Evolutionary conservation across 805 yeast species (phyloP).

Genomic region (Candida maesae): DNA sequence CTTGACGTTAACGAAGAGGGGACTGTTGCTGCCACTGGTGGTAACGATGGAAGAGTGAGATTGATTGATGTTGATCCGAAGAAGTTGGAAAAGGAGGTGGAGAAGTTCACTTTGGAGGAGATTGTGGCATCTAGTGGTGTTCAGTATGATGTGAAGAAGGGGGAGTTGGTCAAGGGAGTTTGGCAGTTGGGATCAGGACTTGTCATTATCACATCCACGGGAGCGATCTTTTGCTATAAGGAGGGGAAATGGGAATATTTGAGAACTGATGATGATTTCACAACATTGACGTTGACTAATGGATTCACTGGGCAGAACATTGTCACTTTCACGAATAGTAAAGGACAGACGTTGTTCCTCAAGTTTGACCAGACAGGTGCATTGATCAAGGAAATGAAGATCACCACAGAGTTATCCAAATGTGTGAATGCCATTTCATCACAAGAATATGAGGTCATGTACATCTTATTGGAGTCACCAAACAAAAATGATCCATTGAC

Average conservation of each 20-base stretch:
- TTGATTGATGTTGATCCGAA: constrained; percentile 48
- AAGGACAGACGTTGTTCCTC: constrained; percentile 42
- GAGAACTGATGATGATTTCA: constrained; percentile 26
- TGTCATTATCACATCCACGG: constrained; percentile 56
- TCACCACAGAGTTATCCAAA: constrained; percentile 36
- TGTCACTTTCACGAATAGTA: constrained; percentile 32
- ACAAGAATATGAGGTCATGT: constrained; percentile 27
- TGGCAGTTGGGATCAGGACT: constrained; percentile 43
- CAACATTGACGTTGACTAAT: constrained; percentile 40
- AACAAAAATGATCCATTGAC: constrained; percentile 55
- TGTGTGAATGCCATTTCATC: constrained; percentile 46
- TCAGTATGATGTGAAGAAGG: constrained; percentile 30
- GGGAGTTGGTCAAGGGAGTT: constrained; percentile 62
- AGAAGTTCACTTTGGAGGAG: constrained; percentile 28
- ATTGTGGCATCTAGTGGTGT: constrained; percentile 30
- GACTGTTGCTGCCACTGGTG: constrained; percentile 72
- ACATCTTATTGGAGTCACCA: constrained; percentile 60
- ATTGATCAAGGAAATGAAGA: constrained; percentile 20
- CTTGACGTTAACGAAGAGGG: constrained; percentile 48
- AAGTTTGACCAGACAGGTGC: constrained; percentile 37
- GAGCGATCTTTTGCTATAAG: constrained; percentile 40
- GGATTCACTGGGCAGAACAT: constrained; percentile 36
- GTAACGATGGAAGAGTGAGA: constrained; percentile 86
- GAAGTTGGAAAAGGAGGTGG: constrained; percentile 30
- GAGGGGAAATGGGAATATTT: constrained; percentile 29